Evolutionary conservation across 1,139 yeast species (phyloP), one percentile per base, ranked within the genome.

Genomic region (Protomyces lactucae-debilis): DNA sequence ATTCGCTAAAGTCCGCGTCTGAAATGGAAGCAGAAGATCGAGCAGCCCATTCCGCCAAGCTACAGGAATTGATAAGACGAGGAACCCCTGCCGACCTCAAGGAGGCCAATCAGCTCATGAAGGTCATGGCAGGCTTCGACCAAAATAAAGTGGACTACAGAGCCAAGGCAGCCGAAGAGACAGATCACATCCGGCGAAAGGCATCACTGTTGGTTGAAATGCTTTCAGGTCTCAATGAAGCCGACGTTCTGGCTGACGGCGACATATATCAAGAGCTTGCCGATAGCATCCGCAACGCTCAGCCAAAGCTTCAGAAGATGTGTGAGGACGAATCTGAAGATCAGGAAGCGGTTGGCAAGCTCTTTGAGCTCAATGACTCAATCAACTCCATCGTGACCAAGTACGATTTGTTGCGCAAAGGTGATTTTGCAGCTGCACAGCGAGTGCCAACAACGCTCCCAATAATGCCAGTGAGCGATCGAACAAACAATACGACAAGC

Each of bases 81-180:
- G 99, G 99, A 39, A 88, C 90, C 75, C 98, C 99, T 1, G 89
- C 87, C 69, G 99, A 93, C 76, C 82, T 93, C 73, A 91, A 88
- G 72, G 99, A 93, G 75, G 99, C 99, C 48, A 93, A 93, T 75
- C 88, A 88, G 71, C 82, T 93, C 74, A 95, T 93, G 99, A 91
- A 92, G 74, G 85, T 93, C 70, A 92, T 93, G 97, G 96, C 99
- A 9, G 99, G 99, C 2, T 93, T 89, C 78, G 73, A 71, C 45
- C 71, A 75, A 61, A 78, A 76, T 65, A 69, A 74, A n/a, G 87
- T 87, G 76, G 97, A 95, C 74, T 88, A 90, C 70, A 85, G 85
- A 71, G 90, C 89, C 67, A 85, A 87, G 70, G 87, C 92, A 52
- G 85, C 86, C 52, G 91, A 88, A 69, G 99, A 95, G 72, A 80